A percentile compares a stretch with the other conserved stretches of the same genome.
Evolutionary conservation across 805 yeast genomes (phyloP).

Genomic region (Yarrowia bubula): DNA sequence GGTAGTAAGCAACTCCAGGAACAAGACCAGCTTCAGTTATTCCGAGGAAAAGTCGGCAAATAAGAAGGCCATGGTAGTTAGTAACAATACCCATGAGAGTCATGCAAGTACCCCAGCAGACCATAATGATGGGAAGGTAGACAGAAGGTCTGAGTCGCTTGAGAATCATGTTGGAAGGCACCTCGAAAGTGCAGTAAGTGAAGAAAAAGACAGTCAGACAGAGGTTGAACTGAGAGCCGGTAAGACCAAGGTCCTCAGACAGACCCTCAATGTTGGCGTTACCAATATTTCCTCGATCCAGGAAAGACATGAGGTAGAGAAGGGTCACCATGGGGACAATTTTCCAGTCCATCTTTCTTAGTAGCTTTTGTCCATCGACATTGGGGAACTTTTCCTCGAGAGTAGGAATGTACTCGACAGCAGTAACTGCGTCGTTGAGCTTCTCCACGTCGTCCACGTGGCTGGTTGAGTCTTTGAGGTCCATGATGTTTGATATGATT

Average conservation of each 20-base stretch:
- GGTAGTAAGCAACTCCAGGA: constrained; percentile 44
- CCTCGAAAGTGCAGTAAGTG: constrained; percentile 34
- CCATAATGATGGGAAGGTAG: constrained; percentile 39
- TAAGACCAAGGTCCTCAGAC: constrained; percentile 42
- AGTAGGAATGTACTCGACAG: not conserved
- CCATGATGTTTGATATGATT: not conserved
- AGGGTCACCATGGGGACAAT: constrained; percentile 48
- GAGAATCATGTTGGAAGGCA: constrained; percentile 33
- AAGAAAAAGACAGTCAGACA: constrained; percentile 45
- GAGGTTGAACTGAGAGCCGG: constrained; percentile 38
- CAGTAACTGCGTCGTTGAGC: constrained; percentile 1
- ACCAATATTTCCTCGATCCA: constrained; percentile 55
- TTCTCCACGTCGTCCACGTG: constrained; percentile 17
- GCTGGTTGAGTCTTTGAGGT: not conserved
- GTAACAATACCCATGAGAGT: constrained; percentile 41
- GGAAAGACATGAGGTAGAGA: constrained; percentile 49
- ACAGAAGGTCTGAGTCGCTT: constrained; percentile 41
- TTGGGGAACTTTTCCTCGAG: constrained; percentile 29
- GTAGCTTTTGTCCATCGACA: constrained; percentile 29
- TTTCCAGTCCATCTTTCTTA: constrained; percentile 45
- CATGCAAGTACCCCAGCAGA: constrained; percentile 41
- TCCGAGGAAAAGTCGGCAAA: constrained; percentile 44
- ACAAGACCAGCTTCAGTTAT: constrained; percentile 46
- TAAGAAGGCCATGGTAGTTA: constrained; percentile 38
- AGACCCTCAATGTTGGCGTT: constrained; percentile 54